phyloP scores from a whole-genome alignment of 1,284 basidiomycete genomes.

The Ustilago sp. region DNA sequence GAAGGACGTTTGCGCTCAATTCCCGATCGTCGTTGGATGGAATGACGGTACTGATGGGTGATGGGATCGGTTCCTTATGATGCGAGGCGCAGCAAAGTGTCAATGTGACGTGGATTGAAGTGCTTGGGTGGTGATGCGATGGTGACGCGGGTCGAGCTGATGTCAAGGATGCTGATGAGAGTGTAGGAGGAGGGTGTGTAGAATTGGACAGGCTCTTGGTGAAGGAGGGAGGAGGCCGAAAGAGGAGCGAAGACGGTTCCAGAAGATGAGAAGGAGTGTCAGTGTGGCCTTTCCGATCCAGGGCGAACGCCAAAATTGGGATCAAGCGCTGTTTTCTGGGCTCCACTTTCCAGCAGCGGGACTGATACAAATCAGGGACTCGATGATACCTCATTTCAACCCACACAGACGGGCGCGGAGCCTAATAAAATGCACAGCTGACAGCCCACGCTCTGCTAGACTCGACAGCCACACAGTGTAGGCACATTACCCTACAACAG shows the following conservation, averaged over 20 bases:
- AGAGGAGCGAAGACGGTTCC: not conserved
- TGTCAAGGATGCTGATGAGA: not conserved
- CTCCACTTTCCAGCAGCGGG: not conserved
- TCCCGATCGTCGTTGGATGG: not conserved
- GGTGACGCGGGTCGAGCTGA: not conserved
- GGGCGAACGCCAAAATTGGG: not conserved
- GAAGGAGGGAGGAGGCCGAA: not conserved
- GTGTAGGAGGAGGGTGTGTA: not conserved
- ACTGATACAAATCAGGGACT: not conserved
- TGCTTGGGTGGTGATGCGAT: not conserved
- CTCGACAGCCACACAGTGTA: not conserved
- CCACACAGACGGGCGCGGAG: not conserved
- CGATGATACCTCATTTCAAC: not conserved
- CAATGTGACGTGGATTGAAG: not conserved
- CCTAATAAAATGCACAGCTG: not conserved
- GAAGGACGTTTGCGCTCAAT: not conserved
- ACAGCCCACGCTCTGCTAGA: not conserved
- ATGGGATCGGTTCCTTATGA: not conserved
- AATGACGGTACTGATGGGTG: not conserved
- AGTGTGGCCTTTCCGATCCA: not conserved
- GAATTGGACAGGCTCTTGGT: not conserved
- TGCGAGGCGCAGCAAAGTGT: not conserved
- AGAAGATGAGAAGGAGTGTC: slow-evolving; percentile 2
- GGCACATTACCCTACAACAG: no score
- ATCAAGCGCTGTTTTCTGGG: slow-evolving; percentile 6